Base-by-base conservation (phyloP, 2,329 filamentous ascomycete genomes). In the Fusarium clavum region DNA sequence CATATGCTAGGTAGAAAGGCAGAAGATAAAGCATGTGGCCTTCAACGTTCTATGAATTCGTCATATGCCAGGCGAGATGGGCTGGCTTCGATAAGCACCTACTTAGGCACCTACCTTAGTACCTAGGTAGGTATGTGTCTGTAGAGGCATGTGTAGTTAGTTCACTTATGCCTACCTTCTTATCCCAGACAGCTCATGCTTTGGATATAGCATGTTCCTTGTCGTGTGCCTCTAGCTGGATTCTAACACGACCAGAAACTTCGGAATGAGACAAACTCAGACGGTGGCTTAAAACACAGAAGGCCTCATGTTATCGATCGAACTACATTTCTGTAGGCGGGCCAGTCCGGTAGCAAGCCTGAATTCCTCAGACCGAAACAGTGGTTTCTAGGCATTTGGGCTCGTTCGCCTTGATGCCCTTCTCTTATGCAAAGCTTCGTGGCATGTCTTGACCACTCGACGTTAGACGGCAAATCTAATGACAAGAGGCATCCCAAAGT, bases 391-490 rank as follows among this genome's bases (percentile, higher is more conserved):
- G 62, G 57, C 38, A 67, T 67, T 32, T 43, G 40, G 32, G 58
- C 34, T n/a, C 10, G 65, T 48, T 63, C 61, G 58, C 61, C 53
- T 61, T 49, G 44, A 72, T 67, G 64, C 65, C 59, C 70, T 69
- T 25, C 27, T 43, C 49, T 70, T 60, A 77, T 77, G 76, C 76
- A 77, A 54, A 68, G 68, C 60, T 74, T 71, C 73, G 76, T 77
- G 76, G 76, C 73, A 75, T 71, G 72, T 68, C 71, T 53, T 70
- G 16, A 24, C 66, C 8, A 48, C 40, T 24, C 25, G 40, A 59
- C 57, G 57, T 43, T 44, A 38, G 43, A 53, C 43, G 44, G 29
- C 22, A n/a, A 12, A 24, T 46, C 22, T 34, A 10, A 29, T 18
- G 13, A 8, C 8, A 27, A 53, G 32, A 20, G n/a, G 22, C 20